Evolutionary conservation across 441 rosid species (phyloP).

Genomic region (Gossypium gossypioides): DNA sequence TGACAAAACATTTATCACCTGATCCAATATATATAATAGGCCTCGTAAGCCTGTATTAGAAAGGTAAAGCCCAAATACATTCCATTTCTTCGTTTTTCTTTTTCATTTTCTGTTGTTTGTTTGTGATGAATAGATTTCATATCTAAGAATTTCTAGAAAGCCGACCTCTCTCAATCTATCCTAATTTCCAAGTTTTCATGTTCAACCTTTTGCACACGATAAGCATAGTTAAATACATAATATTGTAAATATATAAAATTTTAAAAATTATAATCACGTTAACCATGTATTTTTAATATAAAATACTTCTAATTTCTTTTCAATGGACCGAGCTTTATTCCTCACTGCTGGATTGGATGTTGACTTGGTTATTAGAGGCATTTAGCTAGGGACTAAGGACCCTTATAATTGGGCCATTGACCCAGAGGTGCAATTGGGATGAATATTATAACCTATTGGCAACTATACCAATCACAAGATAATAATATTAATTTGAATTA

Average conservation of each 20-base stretch:
- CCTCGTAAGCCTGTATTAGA: neutral
- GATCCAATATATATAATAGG: neutral
- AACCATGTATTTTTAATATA: neutral
- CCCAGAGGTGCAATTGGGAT: too few relatives aligned
- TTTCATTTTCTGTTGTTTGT: neutral
- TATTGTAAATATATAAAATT: too few relatives aligned
- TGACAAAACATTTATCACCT: neutral
- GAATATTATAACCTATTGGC: neutral
- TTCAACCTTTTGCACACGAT: too few relatives aligned
- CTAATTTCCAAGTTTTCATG: too few relatives aligned
- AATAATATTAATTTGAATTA: neutral
- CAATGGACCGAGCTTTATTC: neutral
- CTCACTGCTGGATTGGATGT: too few relatives aligned
- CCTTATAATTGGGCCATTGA: neutral
- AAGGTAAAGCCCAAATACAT: neutral
- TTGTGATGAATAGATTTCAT: neutral
- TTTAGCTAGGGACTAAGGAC: neutral
- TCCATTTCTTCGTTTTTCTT: neutral
- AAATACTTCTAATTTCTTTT: neutral
- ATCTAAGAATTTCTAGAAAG: neutral
- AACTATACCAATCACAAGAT: neutral
- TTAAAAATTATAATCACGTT: too few relatives aligned
- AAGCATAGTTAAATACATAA: too few relatives aligned
- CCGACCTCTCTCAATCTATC: neutral
- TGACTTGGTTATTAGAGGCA: too few relatives aligned